A percentile compares a stretch with the other conserved stretches of the same genome.
Evolutionary conservation across 1,284 basidiomycete genomes (phyloP).

Genomic region (Taiwanofungus camphoratus): DNA sequence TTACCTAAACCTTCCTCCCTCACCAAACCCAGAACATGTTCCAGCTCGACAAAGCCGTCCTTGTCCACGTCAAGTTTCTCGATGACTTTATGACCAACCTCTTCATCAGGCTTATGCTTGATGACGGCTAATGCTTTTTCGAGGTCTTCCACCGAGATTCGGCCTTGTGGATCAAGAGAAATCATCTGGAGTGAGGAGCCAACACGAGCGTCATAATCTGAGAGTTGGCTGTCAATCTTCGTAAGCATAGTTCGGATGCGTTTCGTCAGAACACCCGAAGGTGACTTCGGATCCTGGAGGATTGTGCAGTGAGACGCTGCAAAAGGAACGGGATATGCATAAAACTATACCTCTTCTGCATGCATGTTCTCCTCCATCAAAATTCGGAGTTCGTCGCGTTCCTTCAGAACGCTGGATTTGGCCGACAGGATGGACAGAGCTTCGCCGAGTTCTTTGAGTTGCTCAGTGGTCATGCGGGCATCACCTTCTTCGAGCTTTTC

Average conservation of each 20-base stretch:
- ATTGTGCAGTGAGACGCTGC: slow-evolving; percentile 7
- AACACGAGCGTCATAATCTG: slow-evolving; percentile 89
- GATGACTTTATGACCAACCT: slow-evolving; percentile 84
- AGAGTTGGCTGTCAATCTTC: slow-evolving; percentile 91
- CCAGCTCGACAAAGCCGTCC: slow-evolving; percentile 90
- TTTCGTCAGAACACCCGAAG: slow-evolving; percentile 83
- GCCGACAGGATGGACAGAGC: slow-evolving; percentile 89
- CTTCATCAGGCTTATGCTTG: slow-evolving; percentile 90
- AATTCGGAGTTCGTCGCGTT: slow-evolving; percentile 84
- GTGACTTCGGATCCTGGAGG: slow-evolving; percentile 66
- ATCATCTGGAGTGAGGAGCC: slow-evolving; percentile 94
- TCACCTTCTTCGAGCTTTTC: slow-evolving; percentile 51
- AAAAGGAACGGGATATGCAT: background rate
- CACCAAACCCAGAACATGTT: slow-evolving; percentile 78
- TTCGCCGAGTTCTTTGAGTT: slow-evolving; percentile 90
- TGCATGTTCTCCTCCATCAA: slow-evolving; percentile 91
- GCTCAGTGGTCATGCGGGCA: slow-evolving; percentile 95
- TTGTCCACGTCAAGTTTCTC: slow-evolving; percentile 95
- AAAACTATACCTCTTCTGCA: slow-evolving; percentile 66
- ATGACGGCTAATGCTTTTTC: slow-evolving; percentile 90
- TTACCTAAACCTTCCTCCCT: slow-evolving; percentile 74
- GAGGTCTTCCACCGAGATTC: slow-evolving; percentile 87
- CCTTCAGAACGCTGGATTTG: slow-evolving; percentile 95
- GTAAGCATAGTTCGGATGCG: slow-evolving; percentile 93
- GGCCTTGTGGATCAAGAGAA: slow-evolving; percentile 85